These are phyloP conservation scores for Aspergillus sparsus DNA, from an alignment of 495 filamentous ascomycete species.

Conservation along the genomic window DNA sequence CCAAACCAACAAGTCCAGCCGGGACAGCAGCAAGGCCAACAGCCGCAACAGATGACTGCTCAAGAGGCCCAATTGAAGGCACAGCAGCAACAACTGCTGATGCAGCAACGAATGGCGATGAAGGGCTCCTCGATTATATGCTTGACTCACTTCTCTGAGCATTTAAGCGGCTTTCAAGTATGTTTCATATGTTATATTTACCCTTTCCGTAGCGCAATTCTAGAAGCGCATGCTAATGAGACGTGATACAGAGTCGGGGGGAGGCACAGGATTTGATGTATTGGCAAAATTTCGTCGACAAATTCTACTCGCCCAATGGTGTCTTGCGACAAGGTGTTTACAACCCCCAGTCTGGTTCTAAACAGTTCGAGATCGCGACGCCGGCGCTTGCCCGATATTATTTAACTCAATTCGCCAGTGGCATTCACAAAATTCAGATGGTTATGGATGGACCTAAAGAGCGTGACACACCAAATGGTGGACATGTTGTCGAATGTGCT, in stretches of 20 bases:
- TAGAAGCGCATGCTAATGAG: constrained; percentile 23
- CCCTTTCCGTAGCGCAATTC: no score
- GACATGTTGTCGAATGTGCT: constrained; percentile 62
- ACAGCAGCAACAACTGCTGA: constrained; percentile 45
- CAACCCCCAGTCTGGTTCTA: constrained; percentile 51
- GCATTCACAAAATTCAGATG: constrained; percentile 77
- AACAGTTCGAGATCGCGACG: constrained; percentile 77
- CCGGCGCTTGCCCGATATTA: constrained; percentile 79
- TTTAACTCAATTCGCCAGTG: constrained; percentile 78
- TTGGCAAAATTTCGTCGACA: constrained; percentile 74
- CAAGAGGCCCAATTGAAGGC: constrained; percentile 48
- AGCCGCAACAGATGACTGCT: constrained; percentile 41
- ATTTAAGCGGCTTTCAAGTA: constrained; percentile 66
- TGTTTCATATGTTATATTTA: constrained; percentile 26
- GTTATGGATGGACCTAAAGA: constrained; percentile 61
- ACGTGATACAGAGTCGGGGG: constrained; percentile 49
- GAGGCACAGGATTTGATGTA: constrained; percentile 62
- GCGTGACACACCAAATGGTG: constrained; percentile 56
- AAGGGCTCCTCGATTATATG: constrained; percentile 61
- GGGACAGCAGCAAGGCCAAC: constrained; percentile 44
- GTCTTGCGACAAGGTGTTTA: constrained; percentile 67
- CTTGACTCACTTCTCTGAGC: constrained; percentile 69
- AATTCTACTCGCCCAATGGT: constrained; percentile 71
- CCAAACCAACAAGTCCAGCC: constrained; percentile 45
- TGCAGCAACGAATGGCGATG: constrained; percentile 55